phyloP scores from a whole-genome alignment of 257 asterid species.

The Linaria vulgaris region DNA sequence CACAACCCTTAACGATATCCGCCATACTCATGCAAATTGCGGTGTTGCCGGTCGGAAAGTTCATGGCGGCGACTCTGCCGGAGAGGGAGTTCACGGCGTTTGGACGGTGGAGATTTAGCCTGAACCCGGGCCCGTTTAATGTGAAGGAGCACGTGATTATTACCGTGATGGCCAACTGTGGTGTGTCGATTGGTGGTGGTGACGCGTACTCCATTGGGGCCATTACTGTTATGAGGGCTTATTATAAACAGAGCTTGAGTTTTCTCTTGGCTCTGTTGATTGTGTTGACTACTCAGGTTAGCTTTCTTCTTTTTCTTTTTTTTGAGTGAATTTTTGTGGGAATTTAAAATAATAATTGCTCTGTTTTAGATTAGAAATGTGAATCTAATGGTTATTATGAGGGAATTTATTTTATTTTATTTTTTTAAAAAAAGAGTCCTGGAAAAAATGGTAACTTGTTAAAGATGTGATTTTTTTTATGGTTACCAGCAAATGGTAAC shows the following conservation, averaged over 20 bases:
- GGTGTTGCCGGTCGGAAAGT: slow-evolving; percentile 71
- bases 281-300: slow-evolving; percentile 93
- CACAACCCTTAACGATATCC: slow-evolving; percentile 83
- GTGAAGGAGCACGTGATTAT: slow-evolving; percentile 88
- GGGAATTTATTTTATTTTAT: too few relatives aligned
- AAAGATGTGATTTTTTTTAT: too few relatives aligned
- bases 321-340: too few relatives aligned
- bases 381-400: too few relatives aligned
- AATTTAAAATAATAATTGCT: too few relatives aligned
- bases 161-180: slow-evolving; percentile 96
- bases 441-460: too few relatives aligned
- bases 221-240: slow-evolving; percentile 94
- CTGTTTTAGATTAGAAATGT: too few relatives aligned
- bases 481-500: too few relatives aligned
- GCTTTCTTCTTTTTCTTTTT: background rate
- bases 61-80: slow-evolving; percentile 93
- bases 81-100: slow-evolving; percentile 33
- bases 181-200: slow-evolving; percentile 96
- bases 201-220: slow-evolving; percentile 99
- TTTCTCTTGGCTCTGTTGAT: slow-evolving; percentile 75
- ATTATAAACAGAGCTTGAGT: slow-evolving; percentile 73
- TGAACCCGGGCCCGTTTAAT: slow-evolving; percentile 93
- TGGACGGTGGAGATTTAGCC: slow-evolving; percentile 73
- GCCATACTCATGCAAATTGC: slow-evolving; percentile 95
- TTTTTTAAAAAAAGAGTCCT: too few relatives aligned